Evolutionary conservation across 1,284 basidiomycete genomes (phyloP), one percentile per base, ranked within the genome.

Genomic region (Tremellales sp.): DNA sequence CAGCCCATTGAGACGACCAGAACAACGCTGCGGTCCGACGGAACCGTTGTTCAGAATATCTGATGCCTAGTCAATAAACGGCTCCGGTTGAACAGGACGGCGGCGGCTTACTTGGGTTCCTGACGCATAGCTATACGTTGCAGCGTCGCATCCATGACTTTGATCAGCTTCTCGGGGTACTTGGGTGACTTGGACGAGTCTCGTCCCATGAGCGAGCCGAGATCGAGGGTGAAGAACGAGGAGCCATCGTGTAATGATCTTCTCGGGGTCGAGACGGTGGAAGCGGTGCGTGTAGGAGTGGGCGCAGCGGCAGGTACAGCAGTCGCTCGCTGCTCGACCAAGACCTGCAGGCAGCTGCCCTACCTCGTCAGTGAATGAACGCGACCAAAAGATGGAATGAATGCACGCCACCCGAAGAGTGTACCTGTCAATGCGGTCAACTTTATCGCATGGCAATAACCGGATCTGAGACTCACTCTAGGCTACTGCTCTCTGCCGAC

Each of bases 111-210:
- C 88, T 79, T 81, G 29, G 84, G 68, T 67, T 94, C 89, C 71
- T 84, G 86, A 1, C 88, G 90, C 84, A 92, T 91, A 6, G 88
- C 88, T 58, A 95, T 90, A 56, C 83, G 81, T 73, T 92, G 85
- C 65, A 95, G 71, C 67, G 84, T 87, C 68, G 83, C 79, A 66
- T 94, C 90, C 54, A 97, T 72, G 6, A 86, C 83, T 71, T 91
- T 94, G 53, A 95, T 68, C 51, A 94, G 75, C 70, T 91, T 91
- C 72, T 95, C 90, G 0, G 92, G 91, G 66, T 92, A 94, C 64
- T 88, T 88, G 60, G 88, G 85, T 48, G 81, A 86, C 75, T 86
- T 89, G 9, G 48, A 40, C 2, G 47, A 47, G 36, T 68, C 66
- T 6, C 63, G 48, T 10, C 37, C 37, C 9, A 68, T 42, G 8